phyloP scores from a whole-genome alignment of 164 flowering plant species.

The Vitis rupestris region DNA sequence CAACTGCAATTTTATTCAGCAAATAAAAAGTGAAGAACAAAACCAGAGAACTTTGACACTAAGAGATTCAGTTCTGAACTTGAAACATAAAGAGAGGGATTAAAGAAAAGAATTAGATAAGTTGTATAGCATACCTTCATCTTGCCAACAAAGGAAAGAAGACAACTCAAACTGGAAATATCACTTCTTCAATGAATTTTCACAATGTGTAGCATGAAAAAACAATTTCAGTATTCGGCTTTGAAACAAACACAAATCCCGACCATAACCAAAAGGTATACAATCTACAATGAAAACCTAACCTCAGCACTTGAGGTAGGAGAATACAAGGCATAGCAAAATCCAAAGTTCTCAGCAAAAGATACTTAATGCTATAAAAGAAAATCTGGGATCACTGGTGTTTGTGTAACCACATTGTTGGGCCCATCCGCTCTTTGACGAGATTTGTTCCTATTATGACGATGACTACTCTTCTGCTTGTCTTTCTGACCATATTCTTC shows the following conservation, averaged over 20 bases:
- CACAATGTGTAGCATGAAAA: not conserved
- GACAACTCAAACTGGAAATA: not conserved
- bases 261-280: slow-evolving; percentile 1
- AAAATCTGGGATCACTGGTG: slow-evolving; percentile 77
- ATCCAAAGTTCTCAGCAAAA: slow-evolving; percentile 1
- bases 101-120: no score
- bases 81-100: no score
- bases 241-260: slow-evolving; percentile 1
- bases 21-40: no score
- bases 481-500: slow-evolving; percentile 37
- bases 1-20: no score
- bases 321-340: slow-evolving; percentile 1
- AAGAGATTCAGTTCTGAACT: no score
- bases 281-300: slow-evolving; percentile 15
- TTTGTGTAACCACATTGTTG: slow-evolving; percentile 36
- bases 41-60: no score
- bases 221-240: not conserved
- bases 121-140: not conserved
- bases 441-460: slow-evolving; percentile 50
- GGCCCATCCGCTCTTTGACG: slow-evolving; percentile 51
- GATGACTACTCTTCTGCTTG: slow-evolving; percentile 50
- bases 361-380: slow-evolving; percentile 48
- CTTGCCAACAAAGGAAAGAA: not conserved
- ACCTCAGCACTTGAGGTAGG: slow-evolving; percentile 11
- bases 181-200: slow-evolving; percentile 6